Percentiles rank a stretch among this genome's conserved stretches.
These are phyloP conservation scores for Podospora australis DNA, from an alignment of 495 filamentous ascomycete genomes.

Conservation along the genomic window DNA sequence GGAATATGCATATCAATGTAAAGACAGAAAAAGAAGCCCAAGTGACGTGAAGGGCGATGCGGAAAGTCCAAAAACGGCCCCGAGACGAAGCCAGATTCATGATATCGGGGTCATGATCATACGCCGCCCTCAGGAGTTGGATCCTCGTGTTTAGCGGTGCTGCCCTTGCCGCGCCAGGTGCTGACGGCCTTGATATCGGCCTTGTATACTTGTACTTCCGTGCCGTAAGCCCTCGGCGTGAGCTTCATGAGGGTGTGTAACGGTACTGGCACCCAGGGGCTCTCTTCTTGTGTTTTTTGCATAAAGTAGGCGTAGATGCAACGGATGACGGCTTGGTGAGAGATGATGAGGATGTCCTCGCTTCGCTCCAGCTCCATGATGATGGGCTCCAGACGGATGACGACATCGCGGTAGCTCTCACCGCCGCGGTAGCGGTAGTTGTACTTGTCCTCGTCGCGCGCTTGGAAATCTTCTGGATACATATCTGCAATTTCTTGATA, in stretches of 20 bases:
- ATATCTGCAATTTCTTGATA: conserved; percentile 82
- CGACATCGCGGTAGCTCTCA: conserved; percentile 94
- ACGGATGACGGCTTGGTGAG: conserved; percentile 90
- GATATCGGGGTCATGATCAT: too few relatives aligned
- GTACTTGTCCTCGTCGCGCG: conserved; percentile 94
- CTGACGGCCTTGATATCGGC: conserved; percentile 91
- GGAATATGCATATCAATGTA: too few relatives aligned
- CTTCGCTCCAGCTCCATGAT: conserved; percentile 97
- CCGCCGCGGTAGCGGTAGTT: conserved; percentile 98
- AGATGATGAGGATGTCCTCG: conserved; percentile 96
- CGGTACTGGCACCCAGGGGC: conserved; percentile 90
- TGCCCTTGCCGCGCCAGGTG: conserved; percentile 90
- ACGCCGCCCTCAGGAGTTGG: conserved; percentile 35
- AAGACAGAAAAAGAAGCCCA: too few relatives aligned
- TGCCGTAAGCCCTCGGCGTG: conserved; percentile 89
- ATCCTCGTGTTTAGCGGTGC: conserved; percentile 66
- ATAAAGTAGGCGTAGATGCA: conserved; percentile 99
- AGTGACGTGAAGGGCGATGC: too few relatives aligned
- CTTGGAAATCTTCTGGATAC: conserved; percentile 91
- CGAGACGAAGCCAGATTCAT: too few relatives aligned
- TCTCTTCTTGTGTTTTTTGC: conserved; percentile 85
- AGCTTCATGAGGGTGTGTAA: conserved; percentile 94
- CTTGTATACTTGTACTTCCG: conserved; percentile 75
- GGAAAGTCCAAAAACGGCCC: too few relatives aligned
- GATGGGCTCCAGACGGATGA: conserved; percentile 95